Conservation (phyloP, 1,284 basidiomycete genomes). For the Psilocybe mexicana region DNA sequence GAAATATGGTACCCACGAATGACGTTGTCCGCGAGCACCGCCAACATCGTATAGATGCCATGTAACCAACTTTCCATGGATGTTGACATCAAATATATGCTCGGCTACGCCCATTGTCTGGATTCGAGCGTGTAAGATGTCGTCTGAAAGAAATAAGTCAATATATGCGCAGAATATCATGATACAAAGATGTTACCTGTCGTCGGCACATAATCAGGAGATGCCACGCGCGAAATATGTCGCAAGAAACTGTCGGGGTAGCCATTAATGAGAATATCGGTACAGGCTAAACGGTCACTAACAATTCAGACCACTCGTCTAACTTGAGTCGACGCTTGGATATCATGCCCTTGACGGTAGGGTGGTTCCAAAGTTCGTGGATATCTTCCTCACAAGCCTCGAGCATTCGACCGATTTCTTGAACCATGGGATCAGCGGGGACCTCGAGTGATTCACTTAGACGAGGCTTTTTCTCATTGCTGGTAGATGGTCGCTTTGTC, state of each 20-base stretch:
- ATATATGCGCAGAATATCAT: slow-evolving; percentile 30
- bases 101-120: slow-evolving; percentile 85
- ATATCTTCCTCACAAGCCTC: slow-evolving; percentile 62
- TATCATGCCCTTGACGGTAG: slow-evolving; percentile 65
- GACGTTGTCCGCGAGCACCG: slow-evolving; percentile 79
- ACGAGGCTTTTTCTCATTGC: slow-evolving; percentile 34
- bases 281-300: slow-evolving; percentile 34
- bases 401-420: slow-evolving; percentile 61
- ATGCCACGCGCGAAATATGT: slow-evolving; percentile 68
- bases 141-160: slow-evolving; percentile 49
- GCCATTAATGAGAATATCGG: slow-evolving; percentile 11
- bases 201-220: slow-evolving; percentile 67
- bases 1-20: slow-evolving; percentile 80
- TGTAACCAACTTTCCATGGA: slow-evolving; percentile 71
- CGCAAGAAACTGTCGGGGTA: slow-evolving; percentile 60
- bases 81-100: slow-evolving; percentile 72
- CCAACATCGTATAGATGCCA: slow-evolving; percentile 85
- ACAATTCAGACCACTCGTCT: slow-evolving; percentile 86
- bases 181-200: slow-evolving; percentile 47
- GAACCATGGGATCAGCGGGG: slow-evolving; percentile 54
- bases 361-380: slow-evolving; percentile 67
- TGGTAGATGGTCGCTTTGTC: slow-evolving; percentile 29
- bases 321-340: slow-evolving; percentile 68
- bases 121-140: slow-evolving; percentile 80
- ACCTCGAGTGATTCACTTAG: slow-evolving; percentile 33